A percentile compares a stretch with the other conserved stretches of the same genome.
Evolutionary conservation across 805 yeast genomes (phyloP).

Genomic region (Zygotorulaspora florentina): DNA sequence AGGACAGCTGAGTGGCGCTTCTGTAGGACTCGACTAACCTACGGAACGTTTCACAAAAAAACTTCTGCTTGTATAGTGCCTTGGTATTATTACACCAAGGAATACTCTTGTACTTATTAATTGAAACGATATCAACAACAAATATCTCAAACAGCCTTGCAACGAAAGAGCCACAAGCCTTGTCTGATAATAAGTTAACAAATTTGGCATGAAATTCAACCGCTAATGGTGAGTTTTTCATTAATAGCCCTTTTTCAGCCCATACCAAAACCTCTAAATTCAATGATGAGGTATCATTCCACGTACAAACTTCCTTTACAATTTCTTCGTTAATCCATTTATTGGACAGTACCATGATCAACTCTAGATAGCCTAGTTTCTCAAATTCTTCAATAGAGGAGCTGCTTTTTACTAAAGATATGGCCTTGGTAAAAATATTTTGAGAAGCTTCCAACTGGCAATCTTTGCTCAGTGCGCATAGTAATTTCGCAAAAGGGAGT

Average conservation of each 20-base stretch:
- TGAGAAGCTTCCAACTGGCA: constrained; percentile 22
- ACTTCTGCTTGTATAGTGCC: constrained; percentile 72
- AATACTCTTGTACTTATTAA: constrained; percentile 45
- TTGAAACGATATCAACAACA: constrained; percentile 61
- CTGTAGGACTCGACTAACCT: constrained; percentile 47
- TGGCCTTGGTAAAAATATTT: constrained; percentile 8
- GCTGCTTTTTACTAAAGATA: constrained; percentile 7
- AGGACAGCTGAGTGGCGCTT: constrained; percentile 19
- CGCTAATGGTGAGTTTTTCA: constrained; percentile 48
- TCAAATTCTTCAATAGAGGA: constrained; percentile 15
- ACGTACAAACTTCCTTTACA: constrained; percentile 13
- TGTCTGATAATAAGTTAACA: constrained; percentile 38
- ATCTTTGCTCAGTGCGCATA: constrained; percentile 50
- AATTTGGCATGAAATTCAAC: constrained; percentile 32
- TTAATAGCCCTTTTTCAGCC: constrained; percentile 65
- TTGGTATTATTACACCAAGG: constrained; percentile 54
- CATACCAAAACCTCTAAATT: constrained; percentile 59
- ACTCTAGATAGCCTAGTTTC: constrained; percentile 28
- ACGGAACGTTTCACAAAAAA: constrained; percentile 60
- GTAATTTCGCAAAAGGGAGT: constrained; percentile 41
- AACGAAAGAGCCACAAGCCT: constrained; percentile 35
- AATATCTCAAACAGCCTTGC: constrained; percentile 61
- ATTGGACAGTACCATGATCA: constrained; percentile 26
- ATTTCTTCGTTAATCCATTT: constrained; percentile 27
- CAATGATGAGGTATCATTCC: constrained; percentile 17